Percentiles rank a stretch among this genome's conserved stretches.
Evolutionary conservation across 2,329 filamentous ascomycete species (phyloP).

Genomic region (Colletotrichum phormii): DNA sequence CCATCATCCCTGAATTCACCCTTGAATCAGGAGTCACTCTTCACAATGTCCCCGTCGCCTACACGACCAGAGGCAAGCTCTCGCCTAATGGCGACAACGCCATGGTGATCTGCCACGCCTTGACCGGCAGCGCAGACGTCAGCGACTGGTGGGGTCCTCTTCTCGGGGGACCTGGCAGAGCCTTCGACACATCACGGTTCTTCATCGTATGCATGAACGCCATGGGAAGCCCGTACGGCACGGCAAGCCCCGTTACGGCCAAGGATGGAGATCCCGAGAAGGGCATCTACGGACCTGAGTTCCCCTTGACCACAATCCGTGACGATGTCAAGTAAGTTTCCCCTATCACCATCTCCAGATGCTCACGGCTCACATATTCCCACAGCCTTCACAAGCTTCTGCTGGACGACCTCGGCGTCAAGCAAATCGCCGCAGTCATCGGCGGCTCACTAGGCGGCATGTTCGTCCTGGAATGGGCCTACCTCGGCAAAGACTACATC

Average conservation of each 20-base stretch:
- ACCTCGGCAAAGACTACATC: constrained; percentile 88
- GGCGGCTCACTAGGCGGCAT: constrained; percentile 90
- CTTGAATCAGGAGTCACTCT: constrained; percentile 92
- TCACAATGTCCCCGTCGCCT: constrained; percentile 78
- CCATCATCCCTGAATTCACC: constrained; percentile 87
- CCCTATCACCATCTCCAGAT: not conserved
- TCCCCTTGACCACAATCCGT: constrained; percentile 92
- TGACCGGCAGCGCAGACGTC: constrained; percentile 88
- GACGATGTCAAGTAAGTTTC: constrained; percentile 89
- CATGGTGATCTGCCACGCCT: constrained; percentile 84
- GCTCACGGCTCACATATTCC: constrained; percentile 36
- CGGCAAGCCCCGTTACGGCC: constrained; percentile 87
- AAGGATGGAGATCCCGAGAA: constrained; percentile 82
- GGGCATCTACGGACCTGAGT: constrained; percentile 91
- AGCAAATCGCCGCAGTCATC: constrained; percentile 81
- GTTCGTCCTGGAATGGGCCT: constrained; percentile 93
- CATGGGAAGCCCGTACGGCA: constrained; percentile 86
- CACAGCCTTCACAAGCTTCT: constrained; percentile 81
- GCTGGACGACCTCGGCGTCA: constrained; percentile 83
- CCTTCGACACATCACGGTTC: constrained; percentile 85
- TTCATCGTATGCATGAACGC: constrained; percentile 91
- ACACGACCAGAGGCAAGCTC: constrained; percentile 73
- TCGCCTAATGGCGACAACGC: constrained; percentile 71
- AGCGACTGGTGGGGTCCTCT: constrained; percentile 91
- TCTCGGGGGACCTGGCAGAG: constrained; percentile 80